A percentile compares a stretch with the other conserved stretches of the same genome.
Conservation (phyloP, 2,329 filamentous ascomycete species). For the Phoma sp. region DNA sequence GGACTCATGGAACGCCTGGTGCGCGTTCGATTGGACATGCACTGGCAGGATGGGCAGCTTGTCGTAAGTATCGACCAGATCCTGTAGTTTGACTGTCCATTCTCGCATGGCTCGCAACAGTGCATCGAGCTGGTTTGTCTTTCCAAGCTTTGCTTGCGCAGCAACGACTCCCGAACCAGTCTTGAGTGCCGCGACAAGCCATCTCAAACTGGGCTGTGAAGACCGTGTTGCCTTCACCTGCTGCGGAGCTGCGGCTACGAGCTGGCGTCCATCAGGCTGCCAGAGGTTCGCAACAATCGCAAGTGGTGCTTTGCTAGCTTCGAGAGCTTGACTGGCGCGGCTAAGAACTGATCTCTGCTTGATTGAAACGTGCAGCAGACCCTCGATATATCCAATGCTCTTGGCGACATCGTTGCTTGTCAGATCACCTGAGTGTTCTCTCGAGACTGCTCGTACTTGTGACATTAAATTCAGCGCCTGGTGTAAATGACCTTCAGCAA, state of each 20-base stretch:
- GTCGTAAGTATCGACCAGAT: slow-evolving; percentile 27
- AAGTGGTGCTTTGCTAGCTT: slow-evolving; percentile 50
- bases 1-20: slow-evolving; percentile 22
- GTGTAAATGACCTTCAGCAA: slow-evolving; percentile 77
- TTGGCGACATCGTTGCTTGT: slow-evolving; percentile 80
- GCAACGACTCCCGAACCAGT: slow-evolving; percentile 68
- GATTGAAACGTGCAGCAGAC: slow-evolving; percentile 73
- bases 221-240: slow-evolving; percentile 18
- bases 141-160: slow-evolving; percentile 72
- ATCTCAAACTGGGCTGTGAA: slow-evolving; percentile 51
- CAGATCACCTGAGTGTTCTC: slow-evolving; percentile 84
- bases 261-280: slow-evolving; percentile 14
- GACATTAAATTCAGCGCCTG: slow-evolving; percentile 78
- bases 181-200: slow-evolving; percentile 74
- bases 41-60: slow-evolving; percentile 34
- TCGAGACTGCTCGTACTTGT: slow-evolving; percentile 69
- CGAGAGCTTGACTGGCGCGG: slow-evolving; percentile 40
- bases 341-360: slow-evolving; percentile 62
- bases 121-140: slow-evolving; percentile 40
- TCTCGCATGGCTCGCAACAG: slow-evolving; percentile 35
- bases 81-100: slow-evolving; percentile 29
- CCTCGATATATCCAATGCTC: slow-evolving; percentile 86
- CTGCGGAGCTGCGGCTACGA: slow-evolving; percentile 26
- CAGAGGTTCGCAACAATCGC: slow-evolving; percentile 43
- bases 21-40: slow-evolving; percentile 34